A percentile compares a stretch with the other conserved stretches of the same genome.
These are phyloP conservation scores for Candolleomyces aberdarensis DNA, from an alignment of 768 basidiomycete genomes.

Conservation along the genomic window DNA sequence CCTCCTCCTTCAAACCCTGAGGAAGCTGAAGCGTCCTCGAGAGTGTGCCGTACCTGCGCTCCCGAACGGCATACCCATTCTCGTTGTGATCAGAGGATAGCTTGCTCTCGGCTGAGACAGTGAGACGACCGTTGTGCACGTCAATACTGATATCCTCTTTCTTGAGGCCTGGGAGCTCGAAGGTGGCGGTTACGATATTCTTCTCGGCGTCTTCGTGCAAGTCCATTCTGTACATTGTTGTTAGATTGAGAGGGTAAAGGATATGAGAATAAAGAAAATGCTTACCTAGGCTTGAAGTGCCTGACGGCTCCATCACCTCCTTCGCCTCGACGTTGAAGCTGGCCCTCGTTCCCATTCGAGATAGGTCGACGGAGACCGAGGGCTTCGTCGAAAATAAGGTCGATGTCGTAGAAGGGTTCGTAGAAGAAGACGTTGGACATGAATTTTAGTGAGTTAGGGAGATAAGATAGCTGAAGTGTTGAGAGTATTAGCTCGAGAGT, in stretches of 20 bases:
- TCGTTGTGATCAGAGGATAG: constrained; percentile 29
- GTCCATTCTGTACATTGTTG: constrained; percentile 41
- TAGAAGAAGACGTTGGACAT: constrained; percentile 12
- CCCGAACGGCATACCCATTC: constrained; percentile 39
- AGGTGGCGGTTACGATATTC: constrained; percentile 50
- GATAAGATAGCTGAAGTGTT: neutral
- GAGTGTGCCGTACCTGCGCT: constrained; percentile 46
- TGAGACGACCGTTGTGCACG: constrained; percentile 46
- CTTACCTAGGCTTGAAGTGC: constrained; percentile 30
- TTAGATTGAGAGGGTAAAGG: neutral
- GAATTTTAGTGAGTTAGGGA: neutral
- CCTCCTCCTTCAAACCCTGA: constrained; percentile 40
- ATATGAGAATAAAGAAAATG: neutral
- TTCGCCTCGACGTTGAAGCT: constrained; percentile 3
- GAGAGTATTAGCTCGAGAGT: neutral
- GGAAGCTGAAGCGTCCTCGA: constrained; percentile 49
- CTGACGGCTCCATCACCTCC: constrained; percentile 13
- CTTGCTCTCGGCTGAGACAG: constrained; percentile 47
- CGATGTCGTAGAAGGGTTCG: constrained; percentile 11
- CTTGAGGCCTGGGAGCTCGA: constrained; percentile 56
- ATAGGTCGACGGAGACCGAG: neutral
- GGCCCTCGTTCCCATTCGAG: neutral
- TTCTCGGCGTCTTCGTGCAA: constrained; percentile 45
- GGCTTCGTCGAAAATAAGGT: constrained; percentile 7
- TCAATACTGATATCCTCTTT: constrained; percentile 53